Conservation (phyloP, 306 rosid genomes). For the Castanea sativa region DNA sequence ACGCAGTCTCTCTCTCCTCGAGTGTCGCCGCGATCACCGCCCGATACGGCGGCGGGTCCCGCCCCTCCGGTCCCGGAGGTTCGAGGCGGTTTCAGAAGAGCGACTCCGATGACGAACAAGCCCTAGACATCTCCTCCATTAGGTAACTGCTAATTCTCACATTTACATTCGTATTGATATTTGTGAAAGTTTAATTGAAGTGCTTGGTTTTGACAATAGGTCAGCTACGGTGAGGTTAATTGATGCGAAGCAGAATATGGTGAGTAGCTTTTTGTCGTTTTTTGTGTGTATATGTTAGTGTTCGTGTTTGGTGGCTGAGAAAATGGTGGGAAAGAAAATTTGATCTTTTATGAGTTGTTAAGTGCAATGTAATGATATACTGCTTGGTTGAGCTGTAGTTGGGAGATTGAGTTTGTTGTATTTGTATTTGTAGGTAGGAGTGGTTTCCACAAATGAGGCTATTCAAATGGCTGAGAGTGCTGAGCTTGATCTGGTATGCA, state of each 20-base stretch:
- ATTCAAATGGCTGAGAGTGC: constrained; percentile 72
- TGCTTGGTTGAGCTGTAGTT: background rate
- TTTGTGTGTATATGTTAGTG: background rate
- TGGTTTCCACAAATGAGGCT: constrained; percentile 69
- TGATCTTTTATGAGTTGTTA: background rate
- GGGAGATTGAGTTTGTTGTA: constrained; percentile 17
- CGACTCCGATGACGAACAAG: constrained; percentile 52
- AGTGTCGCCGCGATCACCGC: constrained; percentile 32
- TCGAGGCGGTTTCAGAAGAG: constrained; percentile 27
- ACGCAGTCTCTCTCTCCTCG: constrained; percentile 25
- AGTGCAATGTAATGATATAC: background rate
- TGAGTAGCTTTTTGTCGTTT: constrained; percentile 31
- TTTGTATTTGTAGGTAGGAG: constrained; percentile 60
- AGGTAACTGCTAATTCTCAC: constrained; percentile 31
- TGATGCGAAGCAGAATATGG: constrained; percentile 88
- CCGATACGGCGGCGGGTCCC: constrained; percentile 52
- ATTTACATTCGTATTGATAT: background rate
- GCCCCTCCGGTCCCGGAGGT: constrained; percentile 36
- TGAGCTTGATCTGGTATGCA: constrained; percentile 75
- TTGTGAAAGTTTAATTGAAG: background rate
- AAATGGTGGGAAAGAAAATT: background rate
- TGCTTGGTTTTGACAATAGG: constrained; percentile 47
- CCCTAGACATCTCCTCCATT: constrained; percentile 59
- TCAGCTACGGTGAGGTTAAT: constrained; percentile 83
- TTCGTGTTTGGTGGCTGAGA: background rate